phyloP scores from a whole-genome alignment of 345 rosid species.

The Syzygium oleosum region DNA sequence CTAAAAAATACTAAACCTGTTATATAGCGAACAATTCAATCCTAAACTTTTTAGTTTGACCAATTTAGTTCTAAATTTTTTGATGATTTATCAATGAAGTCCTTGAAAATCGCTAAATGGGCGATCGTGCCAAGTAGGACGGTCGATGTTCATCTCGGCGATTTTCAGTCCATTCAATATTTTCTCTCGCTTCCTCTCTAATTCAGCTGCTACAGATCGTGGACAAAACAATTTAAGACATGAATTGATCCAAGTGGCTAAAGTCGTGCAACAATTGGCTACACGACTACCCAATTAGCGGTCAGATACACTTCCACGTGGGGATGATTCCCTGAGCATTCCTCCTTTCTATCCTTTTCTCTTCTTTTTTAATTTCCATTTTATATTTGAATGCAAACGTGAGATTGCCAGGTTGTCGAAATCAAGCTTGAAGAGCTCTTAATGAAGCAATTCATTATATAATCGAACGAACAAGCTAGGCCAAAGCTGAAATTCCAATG shows the following conservation, averaged over 20 bases:
- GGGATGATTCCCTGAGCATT: background rate
- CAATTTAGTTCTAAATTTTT: background rate
- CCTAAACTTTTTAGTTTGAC: rapidly evolving
- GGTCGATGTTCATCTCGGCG: rapidly evolving
- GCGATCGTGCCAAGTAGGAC: rapidly evolving
- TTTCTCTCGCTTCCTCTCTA: background rate
- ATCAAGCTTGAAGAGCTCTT: background rate
- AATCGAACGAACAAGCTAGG: background rate
- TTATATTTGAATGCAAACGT: background rate
- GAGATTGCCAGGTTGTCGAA: background rate
- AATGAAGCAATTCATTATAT: background rate
- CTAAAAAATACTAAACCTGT: background rate
- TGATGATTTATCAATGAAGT: background rate
- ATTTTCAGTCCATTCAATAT: background rate
- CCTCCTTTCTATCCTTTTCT: background rate
- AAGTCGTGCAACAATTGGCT: background rate
- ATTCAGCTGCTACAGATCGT: background rate
- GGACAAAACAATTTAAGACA: background rate
- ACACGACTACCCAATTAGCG: background rate
- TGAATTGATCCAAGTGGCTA: background rate
- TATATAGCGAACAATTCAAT: rapidly evolving
- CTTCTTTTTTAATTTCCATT: background rate
- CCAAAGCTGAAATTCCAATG: background rate
- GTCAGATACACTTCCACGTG: background rate
- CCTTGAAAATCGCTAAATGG: rapidly evolving